Conservation (phyloP, 441 rosid genomes). For the Erodium texanum region DNA sequence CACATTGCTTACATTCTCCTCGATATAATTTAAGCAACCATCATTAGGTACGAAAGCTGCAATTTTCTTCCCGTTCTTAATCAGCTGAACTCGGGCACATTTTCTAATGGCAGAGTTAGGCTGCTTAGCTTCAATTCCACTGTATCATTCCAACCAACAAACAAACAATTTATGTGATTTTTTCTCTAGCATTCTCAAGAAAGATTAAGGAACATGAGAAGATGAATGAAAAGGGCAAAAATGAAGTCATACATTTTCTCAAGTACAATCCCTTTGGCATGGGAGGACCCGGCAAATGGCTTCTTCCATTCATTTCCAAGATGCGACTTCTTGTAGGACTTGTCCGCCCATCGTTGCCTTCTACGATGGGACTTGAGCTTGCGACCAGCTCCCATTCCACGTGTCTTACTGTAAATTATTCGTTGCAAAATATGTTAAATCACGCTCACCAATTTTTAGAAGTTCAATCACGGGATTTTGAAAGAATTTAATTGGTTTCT, state of each 20-base stretch:
- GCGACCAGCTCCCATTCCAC: constrained; percentile 23
- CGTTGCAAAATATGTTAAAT: not conserved
- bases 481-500: no score
- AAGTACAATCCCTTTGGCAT: constrained; percentile 23
- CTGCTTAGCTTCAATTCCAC: constrained; percentile 40
- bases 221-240: not conserved
- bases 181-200: no score
- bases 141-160: constrained; percentile 1
- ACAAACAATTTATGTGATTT: not conserved
- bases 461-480: no score
- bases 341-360: constrained; percentile 23
- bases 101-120: constrained; percentile 72
- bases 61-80: constrained; percentile 70
- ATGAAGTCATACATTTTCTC: constrained; percentile 15
- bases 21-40: not conserved
- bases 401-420: constrained; percentile 16
- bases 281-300: constrained; percentile 23
- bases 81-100: constrained; percentile 65
- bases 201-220: not conserved
- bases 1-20: not conserved
- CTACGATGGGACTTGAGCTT: constrained; percentile 23
- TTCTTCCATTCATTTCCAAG: constrained; percentile 22
- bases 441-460: not conserved
- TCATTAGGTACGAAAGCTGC: constrained; percentile 54
- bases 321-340: constrained; percentile 21